A percentile compares a stretch with the other conserved stretches of the same genome.
These are phyloP conservation scores for Gymnopilus dilepis DNA, from an alignment of 768 basidiomycete genomes.

Conservation along the genomic window DNA sequence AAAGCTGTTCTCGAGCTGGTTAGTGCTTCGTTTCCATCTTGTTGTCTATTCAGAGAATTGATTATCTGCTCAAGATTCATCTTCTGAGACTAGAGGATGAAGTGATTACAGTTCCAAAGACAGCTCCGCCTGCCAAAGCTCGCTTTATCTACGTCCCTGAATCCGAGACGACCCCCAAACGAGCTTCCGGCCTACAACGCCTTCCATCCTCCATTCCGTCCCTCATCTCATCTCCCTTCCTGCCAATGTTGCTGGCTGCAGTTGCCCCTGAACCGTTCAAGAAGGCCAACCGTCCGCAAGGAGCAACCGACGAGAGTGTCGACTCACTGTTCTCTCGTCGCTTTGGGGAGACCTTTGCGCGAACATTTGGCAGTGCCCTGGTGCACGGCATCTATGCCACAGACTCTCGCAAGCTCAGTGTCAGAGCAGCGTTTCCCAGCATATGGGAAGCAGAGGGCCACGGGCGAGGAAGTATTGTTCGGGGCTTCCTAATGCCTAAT, in stretches of 20 bases:
- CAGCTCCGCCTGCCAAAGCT: slow-evolving; percentile 74
- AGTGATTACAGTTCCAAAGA: slow-evolving; percentile 69
- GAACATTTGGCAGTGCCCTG: slow-evolving; percentile 77
- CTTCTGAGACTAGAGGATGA: slow-evolving; percentile 65
- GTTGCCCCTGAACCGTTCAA: slow-evolving; percentile 64
- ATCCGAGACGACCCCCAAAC: slow-evolving; percentile 25
- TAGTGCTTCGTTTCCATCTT: slow-evolving; percentile 29
- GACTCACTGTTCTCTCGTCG: slow-evolving; percentile 77
- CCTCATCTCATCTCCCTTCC: slow-evolving; percentile 45
- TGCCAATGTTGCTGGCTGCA: slow-evolving; percentile 53
- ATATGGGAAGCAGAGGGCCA: slow-evolving; percentile 73
- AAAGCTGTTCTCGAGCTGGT: slow-evolving; percentile 82
- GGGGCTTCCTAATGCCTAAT: slow-evolving; percentile 50
- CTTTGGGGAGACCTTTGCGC: slow-evolving; percentile 75
- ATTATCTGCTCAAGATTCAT: slow-evolving; percentile 63
- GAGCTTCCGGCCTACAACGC: slow-evolving; percentile 52
- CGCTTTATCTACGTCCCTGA: slow-evolving; percentile 71
- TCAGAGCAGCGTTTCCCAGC: slow-evolving; percentile 77
- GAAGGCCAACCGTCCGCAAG: slow-evolving; percentile 44
- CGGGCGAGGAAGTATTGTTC: slow-evolving; percentile 72
- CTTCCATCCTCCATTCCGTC: slow-evolving; percentile 50
- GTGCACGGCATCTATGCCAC: slow-evolving; percentile 95
- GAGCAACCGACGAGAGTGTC: slow-evolving; percentile 73
- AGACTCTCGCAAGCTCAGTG: slow-evolving; percentile 75
- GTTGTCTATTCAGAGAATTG: neutral